Evolutionary conservation across 163 green algal genomes (phyloP).

Genomic region (Scenedesmus sp.): DNA sequence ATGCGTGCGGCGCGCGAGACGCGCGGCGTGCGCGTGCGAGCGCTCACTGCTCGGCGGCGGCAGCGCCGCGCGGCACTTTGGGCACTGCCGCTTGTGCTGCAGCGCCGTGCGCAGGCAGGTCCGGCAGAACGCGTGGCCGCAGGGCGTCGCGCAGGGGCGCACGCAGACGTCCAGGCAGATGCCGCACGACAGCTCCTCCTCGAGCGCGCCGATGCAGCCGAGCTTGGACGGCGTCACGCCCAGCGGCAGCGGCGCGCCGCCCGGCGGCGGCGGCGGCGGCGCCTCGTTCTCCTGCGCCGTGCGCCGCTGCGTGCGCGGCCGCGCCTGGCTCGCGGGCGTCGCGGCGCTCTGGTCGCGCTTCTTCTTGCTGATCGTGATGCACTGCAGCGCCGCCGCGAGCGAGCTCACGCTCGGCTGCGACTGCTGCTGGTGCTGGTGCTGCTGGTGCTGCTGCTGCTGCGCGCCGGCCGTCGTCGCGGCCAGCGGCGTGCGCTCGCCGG

Average conservation of each 20-base stretch:
- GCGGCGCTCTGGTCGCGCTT: constrained; percentile 22
- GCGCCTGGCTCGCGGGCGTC: constrained; percentile 41
- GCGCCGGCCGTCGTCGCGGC: no score
- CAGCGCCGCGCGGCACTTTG: constrained; percentile 56
- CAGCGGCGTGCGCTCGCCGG: no score
- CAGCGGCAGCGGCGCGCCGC: neutral
- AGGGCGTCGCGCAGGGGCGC: constrained; percentile 60
- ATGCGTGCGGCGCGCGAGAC: neutral
- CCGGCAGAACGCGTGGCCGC: constrained; percentile 64
- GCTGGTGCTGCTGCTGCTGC: neutral
- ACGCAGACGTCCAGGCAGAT: constrained; percentile 67
- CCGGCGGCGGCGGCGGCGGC: neutral
- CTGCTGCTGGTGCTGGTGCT: no score
- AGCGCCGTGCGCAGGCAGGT: constrained; percentile 51
- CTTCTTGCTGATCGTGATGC: constrained; percentile 5
- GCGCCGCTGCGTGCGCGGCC: constrained; percentile 35
- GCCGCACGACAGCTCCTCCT: constrained; percentile 47
- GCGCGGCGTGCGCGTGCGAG: neutral
- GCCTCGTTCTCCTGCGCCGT: constrained; percentile 15
- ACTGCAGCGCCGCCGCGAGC: constrained; percentile 16
- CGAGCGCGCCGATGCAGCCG: constrained; percentile 35
- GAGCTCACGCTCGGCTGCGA: constrained; percentile 4
- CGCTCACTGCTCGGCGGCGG: constrained; percentile 28
- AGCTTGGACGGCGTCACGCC: constrained; percentile 5
- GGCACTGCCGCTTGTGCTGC: constrained; percentile 53